Conservation (phyloP, 306 rosid species). For the Lathyrus tuberosus region DNA sequence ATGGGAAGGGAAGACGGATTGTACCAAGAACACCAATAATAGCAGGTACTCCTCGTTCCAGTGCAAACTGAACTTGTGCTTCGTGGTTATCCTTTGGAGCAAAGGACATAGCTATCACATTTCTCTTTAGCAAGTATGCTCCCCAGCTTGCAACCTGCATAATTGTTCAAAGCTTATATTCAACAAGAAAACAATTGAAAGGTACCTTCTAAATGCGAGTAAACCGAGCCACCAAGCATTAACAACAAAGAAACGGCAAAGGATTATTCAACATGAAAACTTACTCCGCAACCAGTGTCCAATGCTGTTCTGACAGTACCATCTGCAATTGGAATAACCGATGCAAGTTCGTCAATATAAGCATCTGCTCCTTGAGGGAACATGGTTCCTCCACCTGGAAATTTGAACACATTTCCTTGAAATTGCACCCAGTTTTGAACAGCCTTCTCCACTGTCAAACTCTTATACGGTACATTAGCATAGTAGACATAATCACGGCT, state of each 20-base stretch:
- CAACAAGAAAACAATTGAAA: conserved; percentile 35
- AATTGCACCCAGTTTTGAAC: conserved; percentile 90
- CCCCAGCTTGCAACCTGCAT: conserved; percentile 99
- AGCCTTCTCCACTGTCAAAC: conserved; percentile 94
- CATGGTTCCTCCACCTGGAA: conserved; percentile 99
- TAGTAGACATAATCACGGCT: conserved; percentile 89
- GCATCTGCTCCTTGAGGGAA: conserved; percentile 96
- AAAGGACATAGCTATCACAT: conserved; percentile 88
- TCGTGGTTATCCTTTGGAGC: conserved; percentile 98
- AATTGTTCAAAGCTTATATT: conserved; percentile 39
- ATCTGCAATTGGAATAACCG: conserved; percentile 81
- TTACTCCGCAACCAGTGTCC: conserved; percentile 97
- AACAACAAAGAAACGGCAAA: conserved; percentile 26
- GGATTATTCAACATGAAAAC: conserved; percentile 7
- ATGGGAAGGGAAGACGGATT: conserved; percentile 84
- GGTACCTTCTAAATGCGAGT: conserved; percentile 26
- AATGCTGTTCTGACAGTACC: conserved; percentile 91
- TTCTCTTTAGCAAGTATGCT: conserved; percentile 90
- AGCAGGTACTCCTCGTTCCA: conserved; percentile 97
- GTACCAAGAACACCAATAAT: conserved; percentile 91
- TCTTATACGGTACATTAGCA: conserved; percentile 86
- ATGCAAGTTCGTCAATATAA: conserved; percentile 86
- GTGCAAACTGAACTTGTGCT: conserved; percentile 98
- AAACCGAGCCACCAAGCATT: conserved; percentile 27
- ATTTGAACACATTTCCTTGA: conserved; percentile 86